phyloP scores from a whole-genome alignment of 2,329 filamentous ascomycete genomes.

The Cryphonectria nitschkei region DNA sequence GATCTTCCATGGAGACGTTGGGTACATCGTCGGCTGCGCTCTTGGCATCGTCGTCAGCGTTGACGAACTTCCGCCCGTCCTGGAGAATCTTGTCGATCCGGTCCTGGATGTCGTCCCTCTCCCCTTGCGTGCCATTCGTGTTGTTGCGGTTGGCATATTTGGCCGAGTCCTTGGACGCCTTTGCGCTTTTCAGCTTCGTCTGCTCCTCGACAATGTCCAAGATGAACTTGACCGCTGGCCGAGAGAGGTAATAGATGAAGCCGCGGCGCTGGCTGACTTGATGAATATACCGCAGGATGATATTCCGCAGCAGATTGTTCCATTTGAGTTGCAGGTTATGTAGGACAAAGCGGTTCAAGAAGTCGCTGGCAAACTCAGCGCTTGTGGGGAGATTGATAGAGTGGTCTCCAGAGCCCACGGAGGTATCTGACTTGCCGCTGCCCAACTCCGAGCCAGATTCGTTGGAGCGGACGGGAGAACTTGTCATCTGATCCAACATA shows the following conservation, averaged over 20 bases:
- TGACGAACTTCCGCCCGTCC: conserved; percentile 82
- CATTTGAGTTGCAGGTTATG: conserved; percentile 98
- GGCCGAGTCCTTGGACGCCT: conserved; percentile 32
- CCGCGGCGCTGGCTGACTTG: conserved; percentile 95
- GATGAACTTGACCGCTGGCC: conserved; percentile 95
- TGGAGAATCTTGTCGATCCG: conserved; percentile 83
- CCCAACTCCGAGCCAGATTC: conserved; percentile 33
- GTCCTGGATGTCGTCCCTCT: conserved; percentile 68
- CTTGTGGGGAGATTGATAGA: conserved; percentile 69
- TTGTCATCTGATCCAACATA: conserved; percentile 57
- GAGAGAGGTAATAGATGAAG: conserved; percentile 97
- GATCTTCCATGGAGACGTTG: conserved; percentile 60
- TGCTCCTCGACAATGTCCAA: conserved; percentile 97
- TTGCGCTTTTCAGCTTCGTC: conserved; percentile 65
- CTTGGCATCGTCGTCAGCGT: conserved; percentile 61
- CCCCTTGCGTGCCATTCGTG: conserved; percentile 42
- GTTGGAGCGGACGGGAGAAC: conserved; percentile 34
- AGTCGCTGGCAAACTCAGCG: conserved; percentile 88
- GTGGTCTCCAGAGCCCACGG: conserved; percentile 58
- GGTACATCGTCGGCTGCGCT: conserved; percentile 34
- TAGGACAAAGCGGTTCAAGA: conserved; percentile 97
- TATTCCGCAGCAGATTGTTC: conserved; percentile 95
- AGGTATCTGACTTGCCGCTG: conserved; percentile 42
- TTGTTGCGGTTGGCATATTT: conserved; percentile 32
- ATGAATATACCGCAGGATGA: conserved; percentile 95